Evolutionary conservation across 371 early-diverging fungal species (phyloP).

Genomic region (Neoconidiobolus thromboides): DNA sequence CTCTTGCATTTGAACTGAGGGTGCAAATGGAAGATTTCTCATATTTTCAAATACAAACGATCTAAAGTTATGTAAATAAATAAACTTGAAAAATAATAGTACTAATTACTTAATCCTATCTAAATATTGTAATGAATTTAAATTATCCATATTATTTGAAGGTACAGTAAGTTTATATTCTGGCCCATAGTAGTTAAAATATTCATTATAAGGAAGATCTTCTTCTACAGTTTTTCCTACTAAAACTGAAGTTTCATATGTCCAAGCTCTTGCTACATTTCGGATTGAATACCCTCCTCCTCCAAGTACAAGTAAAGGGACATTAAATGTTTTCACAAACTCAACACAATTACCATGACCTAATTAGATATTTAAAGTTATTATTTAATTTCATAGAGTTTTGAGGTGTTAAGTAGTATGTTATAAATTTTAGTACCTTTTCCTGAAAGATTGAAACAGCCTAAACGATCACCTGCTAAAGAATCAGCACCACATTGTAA

Average conservation of each 20-base stretch:
- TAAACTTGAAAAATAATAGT: not conserved
- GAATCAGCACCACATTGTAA: conserved; percentile 99
- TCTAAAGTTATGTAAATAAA: conserved; percentile 12
- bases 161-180: conserved; percentile 87
- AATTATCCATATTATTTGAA: conserved; percentile 89
- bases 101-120: conserved; percentile 53
- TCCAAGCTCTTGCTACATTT: conserved; percentile 96
- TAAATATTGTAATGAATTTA: conserved; percentile 77
- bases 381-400: not conserved
- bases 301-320: conserved; percentile 90
- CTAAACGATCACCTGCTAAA: conserved; percentile 94
- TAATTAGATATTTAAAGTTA: not conserved
- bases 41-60: conserved; percentile 76
- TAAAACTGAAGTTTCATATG: conserved; percentile 91
- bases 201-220: conserved; percentile 86
- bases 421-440: conserved; percentile 23
- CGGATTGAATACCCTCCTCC: conserved; percentile 99
- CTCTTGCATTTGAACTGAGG: conserved; percentile 85
- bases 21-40: conserved; percentile 68
- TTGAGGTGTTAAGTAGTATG: not conserved
- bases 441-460: conserved; percentile 96
- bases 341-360: conserved; percentile 82
- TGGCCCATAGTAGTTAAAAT: conserved; percentile 87
- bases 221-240: conserved; percentile 52
- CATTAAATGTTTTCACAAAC: conserved; percentile 77